phyloP scores from a whole-genome alignment of 169 alveolate genomes.

The Eimeria sp. region DNA sequence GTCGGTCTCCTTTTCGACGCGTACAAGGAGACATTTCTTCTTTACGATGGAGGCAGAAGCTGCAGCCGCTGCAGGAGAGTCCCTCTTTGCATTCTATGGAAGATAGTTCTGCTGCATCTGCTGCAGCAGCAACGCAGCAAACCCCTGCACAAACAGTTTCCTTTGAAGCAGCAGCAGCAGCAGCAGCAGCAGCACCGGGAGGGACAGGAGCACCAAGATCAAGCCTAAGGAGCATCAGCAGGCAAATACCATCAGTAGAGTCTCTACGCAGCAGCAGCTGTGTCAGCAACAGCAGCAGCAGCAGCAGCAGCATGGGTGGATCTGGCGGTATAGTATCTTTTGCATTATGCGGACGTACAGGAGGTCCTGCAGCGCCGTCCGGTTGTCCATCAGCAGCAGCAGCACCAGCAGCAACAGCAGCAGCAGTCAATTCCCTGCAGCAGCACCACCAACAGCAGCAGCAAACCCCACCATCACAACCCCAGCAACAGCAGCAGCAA shows the following conservation, averaged over 20 bases:
- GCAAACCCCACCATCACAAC: neutral
- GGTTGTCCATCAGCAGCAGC: too few relatives aligned
- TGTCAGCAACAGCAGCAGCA: neutral
- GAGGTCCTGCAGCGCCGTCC: neutral
- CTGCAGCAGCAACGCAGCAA: neutral
- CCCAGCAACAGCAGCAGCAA: neutral
- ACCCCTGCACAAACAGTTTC: neutral
- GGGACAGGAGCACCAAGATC: neutral
- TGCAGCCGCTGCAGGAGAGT: slow-evolving; percentile 23
- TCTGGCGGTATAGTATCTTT: too few relatives aligned
- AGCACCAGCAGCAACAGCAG: neutral
- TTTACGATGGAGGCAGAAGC: neutral
- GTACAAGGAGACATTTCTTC: neutral
- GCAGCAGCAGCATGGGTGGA: neutral
- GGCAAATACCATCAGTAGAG: neutral
- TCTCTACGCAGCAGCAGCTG: neutral
- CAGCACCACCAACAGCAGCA: neutral
- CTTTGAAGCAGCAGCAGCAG: slow-evolving; percentile 20
- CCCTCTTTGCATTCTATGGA: slow-evolving; percentile 33
- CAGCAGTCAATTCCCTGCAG: neutral
- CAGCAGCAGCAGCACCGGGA: slow-evolving; percentile 48
- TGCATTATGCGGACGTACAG: neutral
- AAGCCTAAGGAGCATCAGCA: neutral
- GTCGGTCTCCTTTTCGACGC: neutral
- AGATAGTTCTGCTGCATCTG: neutral